Conservation (phyloP, 1,284 basidiomycete genomes). For the Hymenochaete sp. region DNA sequence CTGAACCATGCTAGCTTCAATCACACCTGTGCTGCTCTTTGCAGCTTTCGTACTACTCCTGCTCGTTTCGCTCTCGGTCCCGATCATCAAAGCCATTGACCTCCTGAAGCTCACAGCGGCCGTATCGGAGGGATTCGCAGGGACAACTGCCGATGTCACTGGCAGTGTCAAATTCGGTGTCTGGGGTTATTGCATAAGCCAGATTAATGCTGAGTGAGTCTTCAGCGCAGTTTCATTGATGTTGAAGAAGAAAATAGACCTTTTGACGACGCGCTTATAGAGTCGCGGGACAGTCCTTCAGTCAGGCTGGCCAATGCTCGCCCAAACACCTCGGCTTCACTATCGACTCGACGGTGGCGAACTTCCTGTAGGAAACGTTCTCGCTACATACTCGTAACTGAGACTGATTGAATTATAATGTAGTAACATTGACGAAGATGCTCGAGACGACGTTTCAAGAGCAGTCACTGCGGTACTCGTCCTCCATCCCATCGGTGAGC, state of each 20-base stretch:
- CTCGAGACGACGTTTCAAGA: constrained; percentile 30
- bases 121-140: constrained; percentile 23
- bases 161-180: constrained; percentile 43
- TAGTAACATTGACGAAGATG: constrained; percentile 28
- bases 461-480: constrained; percentile 33
- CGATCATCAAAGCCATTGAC: constrained; percentile 48
- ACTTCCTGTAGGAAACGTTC: constrained; percentile 32
- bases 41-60: constrained; percentile 47
- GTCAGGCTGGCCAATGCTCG: constrained; percentile 36
- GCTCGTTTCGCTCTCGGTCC: constrained; percentile 47
- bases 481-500: constrained; percentile 40
- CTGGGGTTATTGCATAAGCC: constrained; percentile 52
- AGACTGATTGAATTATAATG: constrained; percentile 22
- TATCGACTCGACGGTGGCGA: constrained; percentile 39
- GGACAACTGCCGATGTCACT: constrained; percentile 30
- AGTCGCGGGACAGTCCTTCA: constrained; percentile 32
- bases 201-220: constrained; percentile 38
- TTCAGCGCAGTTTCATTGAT: too few relatives aligned
- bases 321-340: constrained; percentile 40
- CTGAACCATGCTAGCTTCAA: constrained; percentile 28
- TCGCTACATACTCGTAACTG: not conserved
- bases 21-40: constrained; percentile 38
- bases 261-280: constrained; percentile 24
- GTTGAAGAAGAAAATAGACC: not conserved
- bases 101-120: constrained; percentile 40